A percentile compares a stretch with the other conserved stretches of the same genome.
These are phyloP conservation scores for Suillus weaverae DNA, from an alignment of 768 basidiomycete species.

Conservation along the genomic window DNA sequence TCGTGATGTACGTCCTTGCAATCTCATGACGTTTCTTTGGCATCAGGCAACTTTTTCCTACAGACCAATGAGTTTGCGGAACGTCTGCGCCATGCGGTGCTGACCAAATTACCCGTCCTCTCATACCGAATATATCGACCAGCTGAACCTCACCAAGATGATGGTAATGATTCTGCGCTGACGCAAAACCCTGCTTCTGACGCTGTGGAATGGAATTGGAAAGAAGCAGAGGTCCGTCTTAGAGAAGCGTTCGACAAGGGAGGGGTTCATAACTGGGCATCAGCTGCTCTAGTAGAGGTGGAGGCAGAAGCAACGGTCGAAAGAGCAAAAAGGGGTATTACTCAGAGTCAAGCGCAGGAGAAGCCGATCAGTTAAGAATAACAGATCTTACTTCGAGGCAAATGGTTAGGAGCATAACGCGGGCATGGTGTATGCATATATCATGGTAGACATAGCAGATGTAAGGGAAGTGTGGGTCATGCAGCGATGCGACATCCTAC, in stretches of 20 bases:
- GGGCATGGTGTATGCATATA: slow-evolving; percentile 19
- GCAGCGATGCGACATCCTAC: slow-evolving; percentile 11
- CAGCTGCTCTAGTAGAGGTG: slow-evolving; percentile 52
- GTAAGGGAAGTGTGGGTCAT: slow-evolving; percentile 14
- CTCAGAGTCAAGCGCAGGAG: not conserved
- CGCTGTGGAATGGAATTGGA: slow-evolving; percentile 46
- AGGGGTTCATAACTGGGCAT: slow-evolving; percentile 56
- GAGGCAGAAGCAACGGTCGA: slow-evolving; percentile 59
- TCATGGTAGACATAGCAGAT: slow-evolving; percentile 23
- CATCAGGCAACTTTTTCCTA: slow-evolving; percentile 3
- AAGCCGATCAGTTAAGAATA: not conserved
- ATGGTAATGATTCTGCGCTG: slow-evolving; percentile 2
- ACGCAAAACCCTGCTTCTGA: not conserved
- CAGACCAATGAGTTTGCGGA: slow-evolving; percentile 62
- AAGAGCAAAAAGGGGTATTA: slow-evolving; percentile 28
- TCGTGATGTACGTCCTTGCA: slow-evolving; percentile 46
- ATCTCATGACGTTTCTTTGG: slow-evolving; percentile 1
- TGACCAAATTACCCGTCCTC: slow-evolving; percentile 48
- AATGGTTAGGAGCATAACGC: not conserved
- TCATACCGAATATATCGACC: slow-evolving; percentile 52
- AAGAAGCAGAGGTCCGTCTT: slow-evolving; percentile 54
- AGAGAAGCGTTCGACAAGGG: slow-evolving; percentile 56
- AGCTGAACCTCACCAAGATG: slow-evolving; percentile 30
- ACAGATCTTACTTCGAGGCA: not conserved
- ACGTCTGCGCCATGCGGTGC: slow-evolving; percentile 52